Percentiles rank a stretch among this genome's conserved stretches.
These are phyloP conservation scores for Agrocybe pediades DNA, from an alignment of 768 basidiomycete genomes.

Conservation along the genomic window DNA sequence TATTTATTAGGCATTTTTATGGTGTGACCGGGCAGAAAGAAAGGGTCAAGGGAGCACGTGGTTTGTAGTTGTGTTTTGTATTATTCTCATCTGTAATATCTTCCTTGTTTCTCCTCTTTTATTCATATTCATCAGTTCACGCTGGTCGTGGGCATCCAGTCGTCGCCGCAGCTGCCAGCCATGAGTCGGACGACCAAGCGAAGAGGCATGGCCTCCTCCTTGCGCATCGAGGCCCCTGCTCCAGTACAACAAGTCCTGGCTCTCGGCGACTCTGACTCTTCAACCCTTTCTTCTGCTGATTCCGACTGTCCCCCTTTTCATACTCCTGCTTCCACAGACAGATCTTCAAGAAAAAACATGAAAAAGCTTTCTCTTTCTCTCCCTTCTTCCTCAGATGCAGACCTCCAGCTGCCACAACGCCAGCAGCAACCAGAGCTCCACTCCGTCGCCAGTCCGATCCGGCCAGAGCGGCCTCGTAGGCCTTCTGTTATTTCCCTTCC, in stretches of 20 bases:
- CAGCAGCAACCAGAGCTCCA: slow-evolving; percentile 23
- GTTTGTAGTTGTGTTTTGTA: slow-evolving; percentile 2
- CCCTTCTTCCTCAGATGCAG: slow-evolving; percentile 59
- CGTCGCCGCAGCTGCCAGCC: slow-evolving; percentile 22
- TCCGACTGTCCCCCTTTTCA: slow-evolving; percentile 47
- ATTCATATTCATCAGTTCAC: slow-evolving; percentile 34
- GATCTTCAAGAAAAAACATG: slow-evolving; percentile 60
- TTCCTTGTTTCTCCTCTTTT: slow-evolving; percentile 22
- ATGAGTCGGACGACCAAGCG: slow-evolving; percentile 41
- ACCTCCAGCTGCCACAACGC: slow-evolving; percentile 25
- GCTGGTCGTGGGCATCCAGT: slow-evolving; percentile 41
- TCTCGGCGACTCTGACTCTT: slow-evolving; percentile 46
- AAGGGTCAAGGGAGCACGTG: slow-evolving; percentile 14
- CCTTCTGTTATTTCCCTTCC: slow-evolving; percentile 75
- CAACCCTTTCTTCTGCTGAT: slow-evolving; percentile 56
- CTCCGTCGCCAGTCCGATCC: slow-evolving; percentile 33
- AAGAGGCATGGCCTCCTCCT: slow-evolving; percentile 54
- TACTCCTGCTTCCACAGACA: slow-evolving; percentile 29
- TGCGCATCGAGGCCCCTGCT: slow-evolving; percentile 60
- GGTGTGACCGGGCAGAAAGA: slow-evolving; percentile 9
- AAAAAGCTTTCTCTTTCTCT: slow-evolving; percentile 76
- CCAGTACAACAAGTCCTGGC: slow-evolving; percentile 49
- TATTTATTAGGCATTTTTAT: slow-evolving; percentile 55
- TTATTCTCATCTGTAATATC: slow-evolving; percentile 10
- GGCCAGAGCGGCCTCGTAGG: slow-evolving; percentile 52